Conservation (phyloP, 2,329 filamentous ascomycete genomes). For the Dactylellina leptospora region DNA sequence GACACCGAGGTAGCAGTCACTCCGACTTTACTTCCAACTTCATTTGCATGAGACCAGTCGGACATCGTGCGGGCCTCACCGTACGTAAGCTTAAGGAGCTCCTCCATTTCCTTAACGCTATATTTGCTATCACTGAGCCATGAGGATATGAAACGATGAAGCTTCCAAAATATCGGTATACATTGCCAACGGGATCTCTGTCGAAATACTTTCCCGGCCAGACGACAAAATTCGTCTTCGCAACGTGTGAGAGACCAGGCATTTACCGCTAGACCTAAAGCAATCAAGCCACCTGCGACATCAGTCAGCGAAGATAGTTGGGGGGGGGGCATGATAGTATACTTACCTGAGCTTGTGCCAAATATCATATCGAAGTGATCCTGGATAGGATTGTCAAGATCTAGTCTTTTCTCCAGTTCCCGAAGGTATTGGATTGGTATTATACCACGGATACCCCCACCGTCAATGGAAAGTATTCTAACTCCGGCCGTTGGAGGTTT, state of each 20-base stretch:
- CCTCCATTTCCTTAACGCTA: neutral
- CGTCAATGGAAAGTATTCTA: constrained; percentile 6
- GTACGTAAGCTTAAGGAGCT: neutral
- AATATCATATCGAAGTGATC: constrained; percentile 12
- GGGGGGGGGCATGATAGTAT: neutral
- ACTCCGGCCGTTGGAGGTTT: constrained; percentile 10
- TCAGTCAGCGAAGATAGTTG: neutral
- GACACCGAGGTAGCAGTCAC: constrained; percentile 1
- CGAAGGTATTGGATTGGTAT: constrained; percentile 5
- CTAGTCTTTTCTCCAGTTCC: constrained; percentile 1
- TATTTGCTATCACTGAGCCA: constrained; percentile 9
- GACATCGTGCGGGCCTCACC: neutral
- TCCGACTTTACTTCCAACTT: constrained; percentile 2
- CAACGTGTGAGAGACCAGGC: neutral
- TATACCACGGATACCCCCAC: constrained; percentile 10
- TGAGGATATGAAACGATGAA: neutral
- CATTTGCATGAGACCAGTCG: constrained; percentile 8
- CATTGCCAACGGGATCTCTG: neutral
- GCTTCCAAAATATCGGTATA: neutral
- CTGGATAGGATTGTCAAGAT: neutral
- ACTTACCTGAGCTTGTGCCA: constrained; percentile 5
- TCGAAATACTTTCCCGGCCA: neutral
- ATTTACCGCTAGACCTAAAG: constrained; percentile 1
- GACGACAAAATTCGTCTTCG: neutral
- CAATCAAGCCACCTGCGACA: neutral